phyloP scores from a whole-genome alignment of 805 yeast species.

The Saccharomycopsis fibuligera region DNA sequence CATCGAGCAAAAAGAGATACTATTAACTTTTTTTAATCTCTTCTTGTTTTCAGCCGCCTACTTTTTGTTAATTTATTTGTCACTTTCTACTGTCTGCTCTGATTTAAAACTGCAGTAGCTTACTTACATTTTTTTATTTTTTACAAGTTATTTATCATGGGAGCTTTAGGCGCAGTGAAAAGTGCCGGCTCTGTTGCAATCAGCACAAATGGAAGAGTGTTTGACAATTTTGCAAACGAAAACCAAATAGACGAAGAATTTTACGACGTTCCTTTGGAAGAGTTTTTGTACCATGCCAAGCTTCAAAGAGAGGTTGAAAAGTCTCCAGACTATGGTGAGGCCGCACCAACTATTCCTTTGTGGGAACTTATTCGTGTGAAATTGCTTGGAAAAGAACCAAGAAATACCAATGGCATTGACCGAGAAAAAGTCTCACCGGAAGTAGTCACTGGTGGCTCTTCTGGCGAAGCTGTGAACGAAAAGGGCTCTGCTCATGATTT shows the following conservation, averaged over 20 bases:
- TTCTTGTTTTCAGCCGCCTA: too few relatives aligned
- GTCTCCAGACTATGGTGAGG: conserved; percentile 11
- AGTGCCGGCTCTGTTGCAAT: conserved; percentile 13
- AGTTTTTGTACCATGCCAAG: conserved; percentile 5
- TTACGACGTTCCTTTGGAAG: conserved; percentile 6
- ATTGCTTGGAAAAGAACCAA: conserved; percentile 5
- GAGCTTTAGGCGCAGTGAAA: not conserved
- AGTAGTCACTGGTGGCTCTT: too few relatives aligned
- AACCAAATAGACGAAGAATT: not conserved
- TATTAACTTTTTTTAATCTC: too few relatives aligned
- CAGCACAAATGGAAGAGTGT: not conserved
- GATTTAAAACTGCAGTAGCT: too few relatives aligned
- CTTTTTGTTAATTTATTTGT: too few relatives aligned
- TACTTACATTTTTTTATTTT: too few relatives aligned
- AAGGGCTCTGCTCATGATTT: not conserved
- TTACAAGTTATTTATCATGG: too few relatives aligned
- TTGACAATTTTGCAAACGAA: not conserved
- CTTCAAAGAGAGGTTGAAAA: conserved; percentile 8
- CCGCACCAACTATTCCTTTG: conserved; percentile 10
- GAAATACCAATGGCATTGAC: not conserved
- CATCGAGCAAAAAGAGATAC: too few relatives aligned
- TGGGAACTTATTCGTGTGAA: conserved; percentile 3
- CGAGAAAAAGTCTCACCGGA: conserved; percentile 1
- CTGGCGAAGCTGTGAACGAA: not conserved
- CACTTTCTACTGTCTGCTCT: too few relatives aligned